A percentile compares a stretch with the other conserved stretches of the same genome.
Conservation (phyloP, 1,284 basidiomycete species). For the Tylopilus orsonianus region DNA sequence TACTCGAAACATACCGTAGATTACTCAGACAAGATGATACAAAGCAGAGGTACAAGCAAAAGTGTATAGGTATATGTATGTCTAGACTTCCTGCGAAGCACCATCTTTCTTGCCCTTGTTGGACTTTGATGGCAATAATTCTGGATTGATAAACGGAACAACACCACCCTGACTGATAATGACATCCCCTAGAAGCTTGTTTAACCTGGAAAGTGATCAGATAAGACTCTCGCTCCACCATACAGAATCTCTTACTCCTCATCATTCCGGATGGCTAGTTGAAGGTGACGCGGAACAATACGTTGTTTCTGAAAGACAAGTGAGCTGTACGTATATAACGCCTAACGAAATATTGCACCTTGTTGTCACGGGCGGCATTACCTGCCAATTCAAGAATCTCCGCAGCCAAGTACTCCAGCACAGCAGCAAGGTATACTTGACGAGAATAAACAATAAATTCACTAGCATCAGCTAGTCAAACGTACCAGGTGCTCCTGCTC, state of each 20-base stretch:
- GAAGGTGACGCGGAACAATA: constrained; percentile 83
- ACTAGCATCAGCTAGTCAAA: constrained; percentile 8
- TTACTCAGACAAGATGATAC: constrained; percentile 27
- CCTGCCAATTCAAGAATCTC: constrained; percentile 89
- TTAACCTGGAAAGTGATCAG: constrained; percentile 43
- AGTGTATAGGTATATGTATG: background rate
- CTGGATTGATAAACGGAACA: constrained; percentile 57
- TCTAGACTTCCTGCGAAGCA: constrained; percentile 38
- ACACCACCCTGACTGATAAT: constrained; percentile 87
- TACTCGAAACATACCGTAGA: constrained; percentile 35
- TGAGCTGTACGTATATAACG: background rate
- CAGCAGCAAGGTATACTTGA: constrained; percentile 82
- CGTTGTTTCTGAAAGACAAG: constrained; percentile 53
- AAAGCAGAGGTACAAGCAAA: constrained; percentile 18
- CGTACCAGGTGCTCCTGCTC: constrained; percentile 71
- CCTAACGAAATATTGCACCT: constrained; percentile 28
- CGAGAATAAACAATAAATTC: background rate
- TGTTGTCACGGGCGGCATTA: constrained; percentile 75
- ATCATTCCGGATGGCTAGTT: constrained; percentile 84
- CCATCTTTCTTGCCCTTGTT: constrained; percentile 55
- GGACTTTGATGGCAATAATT: constrained; percentile 65
- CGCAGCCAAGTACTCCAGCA: constrained; percentile 82
- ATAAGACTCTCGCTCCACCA: background rate
- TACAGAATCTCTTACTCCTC: constrained; percentile 53
- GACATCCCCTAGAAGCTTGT: constrained; percentile 74